A percentile compares a stretch with the other conserved stretches of the same genome.
Conservation (phyloP, 2,329 filamentous ascomycete genomes). For the Ciborinia camelliae region DNA sequence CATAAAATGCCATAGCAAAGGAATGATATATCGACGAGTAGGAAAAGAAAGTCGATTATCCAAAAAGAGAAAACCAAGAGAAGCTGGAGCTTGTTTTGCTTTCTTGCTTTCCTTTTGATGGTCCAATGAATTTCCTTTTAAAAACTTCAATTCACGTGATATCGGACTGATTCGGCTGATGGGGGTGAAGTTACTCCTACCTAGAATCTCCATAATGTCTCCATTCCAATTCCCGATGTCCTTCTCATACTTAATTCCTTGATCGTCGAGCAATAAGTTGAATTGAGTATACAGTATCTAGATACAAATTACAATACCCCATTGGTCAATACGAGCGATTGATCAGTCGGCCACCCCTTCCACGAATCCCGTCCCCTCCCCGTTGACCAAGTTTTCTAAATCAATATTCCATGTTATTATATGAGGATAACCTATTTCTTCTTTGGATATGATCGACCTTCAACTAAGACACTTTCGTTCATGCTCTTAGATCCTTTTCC, state of each 20-base stretch:
- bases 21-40: no score
- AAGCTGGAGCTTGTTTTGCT: slow-evolving; percentile 6
- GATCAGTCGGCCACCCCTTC: no score
- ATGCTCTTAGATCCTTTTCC: neutral
- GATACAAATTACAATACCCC: no score
- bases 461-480: slow-evolving; percentile 2
- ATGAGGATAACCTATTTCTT: neutral
- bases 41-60: neutral
- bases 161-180: neutral
- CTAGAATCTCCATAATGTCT: neutral
- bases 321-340: no score
- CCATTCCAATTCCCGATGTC: no score
- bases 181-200: no score
- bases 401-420: neutral
- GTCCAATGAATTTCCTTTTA: neutral
- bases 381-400: neutral
- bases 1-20: no score
- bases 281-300: no score
- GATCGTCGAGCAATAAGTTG: neutral
- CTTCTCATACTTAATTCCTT: neutral
- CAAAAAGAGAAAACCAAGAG: neutral
- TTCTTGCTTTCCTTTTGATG: neutral
- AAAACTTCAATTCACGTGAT: neutral
- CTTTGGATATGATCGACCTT: slow-evolving; percentile 7
- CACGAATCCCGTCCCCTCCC: no score